phyloP scores from a whole-genome alignment of 768 basidiomycete genomes.

The Chiua virens region DNA sequence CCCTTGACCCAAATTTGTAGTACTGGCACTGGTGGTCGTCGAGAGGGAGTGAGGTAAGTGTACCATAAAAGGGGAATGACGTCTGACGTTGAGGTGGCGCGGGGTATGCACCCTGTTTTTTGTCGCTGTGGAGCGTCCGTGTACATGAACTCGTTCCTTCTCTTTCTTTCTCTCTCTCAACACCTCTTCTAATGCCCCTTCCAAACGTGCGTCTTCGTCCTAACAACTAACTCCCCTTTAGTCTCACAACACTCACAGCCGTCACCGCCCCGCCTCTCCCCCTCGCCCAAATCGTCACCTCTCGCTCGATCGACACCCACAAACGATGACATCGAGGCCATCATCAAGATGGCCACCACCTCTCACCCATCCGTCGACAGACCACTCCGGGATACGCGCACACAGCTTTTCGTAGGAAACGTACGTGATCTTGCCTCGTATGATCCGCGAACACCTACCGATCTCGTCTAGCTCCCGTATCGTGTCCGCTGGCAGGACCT shows the following conservation, averaged over 20 bases:
- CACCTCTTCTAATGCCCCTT: constrained; percentile 15
- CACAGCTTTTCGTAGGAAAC: constrained; percentile 96
- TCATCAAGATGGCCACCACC: constrained; percentile 89
- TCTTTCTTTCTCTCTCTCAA: constrained; percentile 5
- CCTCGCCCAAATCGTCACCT: constrained; percentile 7
- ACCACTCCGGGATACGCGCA: constrained; percentile 77
- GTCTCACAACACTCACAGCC: constrained; percentile 10
- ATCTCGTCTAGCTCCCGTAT: constrained; percentile 78
- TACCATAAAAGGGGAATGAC: constrained; percentile 26
- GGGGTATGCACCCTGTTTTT: constrained; percentile 34
- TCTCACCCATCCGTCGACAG: constrained; percentile 53
- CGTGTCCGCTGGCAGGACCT: constrained; percentile 99
- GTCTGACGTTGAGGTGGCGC: constrained; percentile 35
- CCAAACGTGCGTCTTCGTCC: constrained; percentile 3
- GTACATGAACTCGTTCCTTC: constrained; percentile 28
- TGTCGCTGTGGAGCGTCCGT: constrained; percentile 34
- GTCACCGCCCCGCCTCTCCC: neutral
- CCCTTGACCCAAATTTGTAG: constrained; percentile 1
- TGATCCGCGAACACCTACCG: neutral
- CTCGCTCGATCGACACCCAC: constrained; percentile 41
- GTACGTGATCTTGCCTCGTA: constrained; percentile 44
- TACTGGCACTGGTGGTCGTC: no score
- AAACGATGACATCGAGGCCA: constrained; percentile 87
- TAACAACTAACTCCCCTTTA: neutral
- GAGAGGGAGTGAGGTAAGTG: constrained; percentile 1